Percentiles rank a stretch among this genome's conserved stretches.
Conservation (phyloP, 306 rosid species). For the Ammopiptanthus mongolicus region DNA sequence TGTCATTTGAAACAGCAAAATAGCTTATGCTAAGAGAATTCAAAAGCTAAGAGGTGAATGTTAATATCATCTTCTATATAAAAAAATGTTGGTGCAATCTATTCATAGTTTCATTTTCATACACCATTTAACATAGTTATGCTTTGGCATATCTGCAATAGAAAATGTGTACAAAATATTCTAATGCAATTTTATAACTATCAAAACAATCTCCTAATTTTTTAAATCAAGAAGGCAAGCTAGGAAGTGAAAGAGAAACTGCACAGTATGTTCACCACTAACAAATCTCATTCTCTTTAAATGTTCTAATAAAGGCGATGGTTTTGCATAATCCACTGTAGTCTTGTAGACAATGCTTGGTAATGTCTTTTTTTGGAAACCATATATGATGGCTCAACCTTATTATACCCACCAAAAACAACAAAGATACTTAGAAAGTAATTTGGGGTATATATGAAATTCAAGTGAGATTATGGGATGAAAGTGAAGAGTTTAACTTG, state of each 20-base stretch:
- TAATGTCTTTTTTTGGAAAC: slow-evolving; percentile 50
- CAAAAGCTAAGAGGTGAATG: too few relatives aligned
- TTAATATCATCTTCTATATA: too few relatives aligned
- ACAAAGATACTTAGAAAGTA: slow-evolving; percentile 6
- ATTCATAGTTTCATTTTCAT: too few relatives aligned
- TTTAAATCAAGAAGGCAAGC: not conserved
- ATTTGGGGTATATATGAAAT: not conserved
- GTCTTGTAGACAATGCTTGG: slow-evolving; percentile 43
- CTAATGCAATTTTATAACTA: too few relatives aligned
- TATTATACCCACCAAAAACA: slow-evolving; percentile 51
- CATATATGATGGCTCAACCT: slow-evolving; percentile 44
- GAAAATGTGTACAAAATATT: too few relatives aligned
- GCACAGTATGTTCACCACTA: slow-evolving; percentile 26
- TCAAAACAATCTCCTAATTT: not conserved
- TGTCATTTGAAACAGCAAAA: too few relatives aligned
- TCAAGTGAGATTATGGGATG: not conserved
- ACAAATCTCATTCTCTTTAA: slow-evolving; percentile 53
- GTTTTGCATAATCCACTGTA: slow-evolving; percentile 50
- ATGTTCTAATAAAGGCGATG: slow-evolving; percentile 37
- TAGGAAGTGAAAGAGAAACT: slow-evolving; percentile 16
- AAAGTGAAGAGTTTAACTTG: too few relatives aligned
- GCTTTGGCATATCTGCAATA: too few relatives aligned
- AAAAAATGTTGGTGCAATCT: too few relatives aligned
- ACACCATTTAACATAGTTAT: too few relatives aligned
- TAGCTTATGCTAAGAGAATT: too few relatives aligned